phyloP scores from a whole-genome alignment of 768 basidiomycete genomes.

The Gymnopilus dilepis region DNA sequence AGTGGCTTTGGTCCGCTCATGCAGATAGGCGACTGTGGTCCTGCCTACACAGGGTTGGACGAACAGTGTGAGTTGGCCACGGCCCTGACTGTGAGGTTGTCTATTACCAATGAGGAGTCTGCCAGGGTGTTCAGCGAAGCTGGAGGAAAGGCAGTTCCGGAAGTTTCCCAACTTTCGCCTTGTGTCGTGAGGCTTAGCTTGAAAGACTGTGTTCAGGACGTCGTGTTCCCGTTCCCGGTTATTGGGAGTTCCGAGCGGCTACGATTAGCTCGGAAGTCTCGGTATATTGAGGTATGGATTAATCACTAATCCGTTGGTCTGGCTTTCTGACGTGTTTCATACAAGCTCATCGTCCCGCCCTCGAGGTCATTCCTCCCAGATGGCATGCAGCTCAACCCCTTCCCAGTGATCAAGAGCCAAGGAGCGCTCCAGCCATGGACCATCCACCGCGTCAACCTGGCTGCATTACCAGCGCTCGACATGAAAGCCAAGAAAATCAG shows the following conservation, averaged over 20 bases:
- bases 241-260: conserved; percentile 4
- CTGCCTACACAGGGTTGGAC: not conserved
- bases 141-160: not conserved
- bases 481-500: conserved; percentile 15
- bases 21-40: not conserved
- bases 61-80: not conserved
- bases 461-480: conserved; percentile 38
- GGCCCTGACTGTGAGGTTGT: not conserved
- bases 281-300: conserved; percentile 4
- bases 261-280: conserved; percentile 10
- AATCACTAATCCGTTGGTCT: not conserved
- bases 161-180: not conserved
- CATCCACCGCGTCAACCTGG: conserved; percentile 45
- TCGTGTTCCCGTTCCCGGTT: conserved; percentile 21
- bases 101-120: not conserved
- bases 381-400: conserved; percentile 25
- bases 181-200: conserved; percentile 18
- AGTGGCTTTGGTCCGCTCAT: too few relatives aligned
- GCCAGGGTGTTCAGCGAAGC: not conserved
- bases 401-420: conserved; percentile 28
- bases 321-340: not conserved
- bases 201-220: conserved; percentile 9
- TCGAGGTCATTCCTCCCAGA: conserved; percentile 1
- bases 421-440: conserved; percentile 32
- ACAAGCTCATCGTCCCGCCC: not conserved